Evolutionary conservation across 2,329 filamentous ascomycete species (phyloP).

Genomic region (Pyricularia grisea): DNA sequence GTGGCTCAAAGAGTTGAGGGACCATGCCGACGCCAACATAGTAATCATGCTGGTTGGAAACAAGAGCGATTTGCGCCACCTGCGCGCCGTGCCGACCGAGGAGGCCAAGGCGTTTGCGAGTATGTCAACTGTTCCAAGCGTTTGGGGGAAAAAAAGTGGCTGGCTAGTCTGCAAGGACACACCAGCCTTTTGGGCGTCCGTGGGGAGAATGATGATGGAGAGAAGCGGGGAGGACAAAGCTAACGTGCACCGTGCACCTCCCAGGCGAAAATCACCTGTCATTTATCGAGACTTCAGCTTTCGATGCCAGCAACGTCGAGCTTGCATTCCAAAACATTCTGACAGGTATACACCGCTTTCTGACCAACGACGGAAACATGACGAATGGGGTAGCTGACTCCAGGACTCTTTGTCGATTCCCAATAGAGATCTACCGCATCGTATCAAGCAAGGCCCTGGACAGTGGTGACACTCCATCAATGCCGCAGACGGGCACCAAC

Average conservation of each 20-base stretch:
- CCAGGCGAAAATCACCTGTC: constrained; percentile 94
- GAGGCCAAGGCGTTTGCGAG: constrained; percentile 98
- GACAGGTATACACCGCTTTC: constrained; percentile 57
- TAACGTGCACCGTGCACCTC: constrained; percentile 12
- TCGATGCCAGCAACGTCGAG: constrained; percentile 98
- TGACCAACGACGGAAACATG: neutral
- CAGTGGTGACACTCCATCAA: constrained; percentile 74
- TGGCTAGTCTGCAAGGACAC: constrained; percentile 2
- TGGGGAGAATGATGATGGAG: neutral
- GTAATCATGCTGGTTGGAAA: constrained; percentile 99
- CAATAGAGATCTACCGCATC: constrained; percentile 96
- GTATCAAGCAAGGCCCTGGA: constrained; percentile 97
- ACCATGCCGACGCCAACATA: constrained; percentile 97
- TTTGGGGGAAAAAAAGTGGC: neutral
- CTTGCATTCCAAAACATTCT: constrained; percentile 99
- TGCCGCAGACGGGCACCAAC: constrained; percentile 53
- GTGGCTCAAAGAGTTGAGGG: constrained; percentile 97
- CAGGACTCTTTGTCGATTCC: neutral
- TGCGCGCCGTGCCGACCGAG: constrained; percentile 93
- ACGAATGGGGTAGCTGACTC: neutral
- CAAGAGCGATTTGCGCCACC: constrained; percentile 99
- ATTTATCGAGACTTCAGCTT: constrained; percentile 97
- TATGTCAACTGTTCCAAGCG: constrained; percentile 29
- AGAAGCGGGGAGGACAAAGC: constrained; percentile 1
- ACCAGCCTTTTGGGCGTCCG: neutral